phyloP scores from a whole-genome alignment of 805 yeast species.

The Gaillardinia entomophila region DNA sequence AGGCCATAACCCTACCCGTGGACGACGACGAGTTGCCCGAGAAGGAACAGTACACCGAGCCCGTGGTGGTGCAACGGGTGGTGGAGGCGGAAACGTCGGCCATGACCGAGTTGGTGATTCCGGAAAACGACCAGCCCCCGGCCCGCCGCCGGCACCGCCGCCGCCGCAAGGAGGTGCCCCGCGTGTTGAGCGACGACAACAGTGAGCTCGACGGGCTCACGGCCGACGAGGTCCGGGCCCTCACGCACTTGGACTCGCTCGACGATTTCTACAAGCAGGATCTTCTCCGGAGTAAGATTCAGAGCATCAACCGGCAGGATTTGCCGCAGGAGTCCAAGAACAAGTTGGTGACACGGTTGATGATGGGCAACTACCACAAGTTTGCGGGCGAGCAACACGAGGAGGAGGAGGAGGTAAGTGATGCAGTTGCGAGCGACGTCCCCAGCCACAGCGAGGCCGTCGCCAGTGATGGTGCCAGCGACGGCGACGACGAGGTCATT shows the following conservation, averaged over 20 bases:
- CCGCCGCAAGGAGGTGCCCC: slow-evolving; percentile 1
- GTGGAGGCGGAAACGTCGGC: slow-evolving; percentile 43
- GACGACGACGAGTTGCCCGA: slow-evolving; percentile 35
- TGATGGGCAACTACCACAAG: slow-evolving; percentile 63
- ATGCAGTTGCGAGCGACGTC: slow-evolving; percentile 12
- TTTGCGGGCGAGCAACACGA: slow-evolving; percentile 32
- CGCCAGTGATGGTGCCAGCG: slow-evolving; percentile 2
- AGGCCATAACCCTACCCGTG: slow-evolving; percentile 43
- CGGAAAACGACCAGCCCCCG: slow-evolving; percentile 31
- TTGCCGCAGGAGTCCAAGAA: slow-evolving; percentile 40
- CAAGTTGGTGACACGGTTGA: slow-evolving; percentile 52
- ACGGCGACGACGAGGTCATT: slow-evolving; percentile 35
- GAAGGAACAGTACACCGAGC: slow-evolving; percentile 36
- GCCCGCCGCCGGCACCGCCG: slow-evolving; percentile 5
- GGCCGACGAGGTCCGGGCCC: slow-evolving; percentile 25
- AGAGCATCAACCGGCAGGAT: slow-evolving; percentile 35
- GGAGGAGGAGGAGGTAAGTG: slow-evolving; percentile 11
- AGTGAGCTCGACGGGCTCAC: slow-evolving; percentile 30
- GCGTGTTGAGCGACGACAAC: slow-evolving; percentile 10
- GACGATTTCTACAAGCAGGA: slow-evolving; percentile 35
- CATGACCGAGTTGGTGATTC: slow-evolving; percentile 47
- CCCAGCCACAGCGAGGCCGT: slow-evolving; percentile 5
- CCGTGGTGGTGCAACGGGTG: slow-evolving; percentile 49
- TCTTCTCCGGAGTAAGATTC: slow-evolving; percentile 44
- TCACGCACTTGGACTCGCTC: slow-evolving; percentile 30